phyloP scores from a whole-genome alignment of 2,329 filamentous ascomycete species.

The Colletotrichum sp. region DNA sequence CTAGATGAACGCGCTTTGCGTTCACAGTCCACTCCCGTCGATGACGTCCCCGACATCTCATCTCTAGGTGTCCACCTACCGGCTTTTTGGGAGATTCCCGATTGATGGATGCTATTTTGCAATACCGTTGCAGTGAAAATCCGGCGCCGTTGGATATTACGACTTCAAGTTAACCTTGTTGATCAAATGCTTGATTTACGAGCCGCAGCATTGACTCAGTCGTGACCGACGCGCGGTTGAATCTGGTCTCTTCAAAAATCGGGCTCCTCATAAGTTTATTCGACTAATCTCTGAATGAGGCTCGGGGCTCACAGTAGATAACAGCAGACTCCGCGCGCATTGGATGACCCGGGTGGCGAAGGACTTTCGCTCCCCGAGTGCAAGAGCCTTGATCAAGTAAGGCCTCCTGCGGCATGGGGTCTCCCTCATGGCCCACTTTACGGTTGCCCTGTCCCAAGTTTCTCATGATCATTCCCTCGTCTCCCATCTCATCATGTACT shows the following conservation, averaged over 20 bases:
- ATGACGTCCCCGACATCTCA: background rate
- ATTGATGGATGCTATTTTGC: background rate
- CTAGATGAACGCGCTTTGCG: background rate
- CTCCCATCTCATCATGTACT: conserved; percentile 18
- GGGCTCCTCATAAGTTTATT: background rate
- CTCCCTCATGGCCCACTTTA: background rate
- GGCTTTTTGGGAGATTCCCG: accelerated
- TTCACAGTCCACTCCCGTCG: background rate
- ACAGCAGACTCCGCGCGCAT: background rate
- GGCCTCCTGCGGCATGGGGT: background rate
- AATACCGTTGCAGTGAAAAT: background rate
- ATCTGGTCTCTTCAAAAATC: background rate
- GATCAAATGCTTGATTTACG: background rate
- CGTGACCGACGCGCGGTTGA: background rate
- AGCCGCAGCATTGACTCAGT: background rate
- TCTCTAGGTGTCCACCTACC: background rate
- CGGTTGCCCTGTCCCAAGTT: background rate
- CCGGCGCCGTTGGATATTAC: too few species aligned
- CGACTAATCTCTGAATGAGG: too few species aligned
- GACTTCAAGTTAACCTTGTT: background rate
- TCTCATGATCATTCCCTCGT: background rate
- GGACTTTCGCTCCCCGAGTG: background rate
- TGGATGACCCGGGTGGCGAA: background rate
- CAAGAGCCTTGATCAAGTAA: background rate
- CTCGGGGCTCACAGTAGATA: background rate